Evolutionary conservation across 257 asterid genomes (phyloP), one percentile per base, ranked within the genome.

Genomic region (Oldenlandia corymbosa): DNA sequence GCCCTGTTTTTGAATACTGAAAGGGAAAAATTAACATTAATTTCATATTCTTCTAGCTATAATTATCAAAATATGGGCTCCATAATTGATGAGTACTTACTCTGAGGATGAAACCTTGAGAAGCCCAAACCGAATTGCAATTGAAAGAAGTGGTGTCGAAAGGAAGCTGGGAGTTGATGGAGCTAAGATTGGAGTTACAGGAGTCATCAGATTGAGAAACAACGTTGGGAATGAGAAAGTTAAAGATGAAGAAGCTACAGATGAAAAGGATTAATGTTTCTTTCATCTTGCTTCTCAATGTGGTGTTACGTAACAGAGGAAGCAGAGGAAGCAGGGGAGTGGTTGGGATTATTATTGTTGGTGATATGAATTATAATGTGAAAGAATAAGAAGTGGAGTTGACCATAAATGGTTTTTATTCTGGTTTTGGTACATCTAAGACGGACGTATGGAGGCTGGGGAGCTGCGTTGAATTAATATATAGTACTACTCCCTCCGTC

Each of bases 61-160:
- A 34, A 34, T 34, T 9, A 46, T 46, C 51, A 46, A 46, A n/a
- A 46, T 46, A 49, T 39, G 43, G 43, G 12, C 7, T 6, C 1
- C 4, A 39, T 6, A 39, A 39, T 10, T 4, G 10, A 39, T 10
- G 12, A 39, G 10, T 10, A 39, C 43, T 55, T 16, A 91, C 98
- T 68, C 98, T 69, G 78, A 91, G 95, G 65, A 82, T 73, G 84
- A 75, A 88, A 73, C 75, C 62, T 49, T 91, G 80, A 16, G 84
- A 39, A 51, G 10, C 9, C 98, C 98, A 91, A 0, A 80, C 95
- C 2, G 76, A 2, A 58, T 76, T 76, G 71, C 98, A 91, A 5
- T 52, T 71, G 71, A 88, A 84, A 34, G 90, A 74, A 59, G 86
- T 6, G 1, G 92, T 58, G 36, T 82, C 82, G 36, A 91, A 91